phyloP scores from a whole-genome alignment of 306 rosid species.

The Cicer bijugum region DNA sequence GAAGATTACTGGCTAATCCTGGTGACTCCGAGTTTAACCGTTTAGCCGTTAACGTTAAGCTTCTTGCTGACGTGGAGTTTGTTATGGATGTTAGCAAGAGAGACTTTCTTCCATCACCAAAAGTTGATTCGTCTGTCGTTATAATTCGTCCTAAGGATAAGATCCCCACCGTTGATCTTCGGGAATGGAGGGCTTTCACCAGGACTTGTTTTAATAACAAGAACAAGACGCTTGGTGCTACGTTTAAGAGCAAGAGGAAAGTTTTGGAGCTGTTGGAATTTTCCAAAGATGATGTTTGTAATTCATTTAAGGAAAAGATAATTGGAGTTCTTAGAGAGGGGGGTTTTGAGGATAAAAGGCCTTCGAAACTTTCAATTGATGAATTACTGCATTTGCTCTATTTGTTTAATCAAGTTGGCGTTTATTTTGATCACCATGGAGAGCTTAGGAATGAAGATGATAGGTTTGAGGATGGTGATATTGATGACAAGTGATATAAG shows the following conservation, averaged over 20 bases:
- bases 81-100: constrained; percentile 86
- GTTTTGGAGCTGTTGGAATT: constrained; percentile 54
- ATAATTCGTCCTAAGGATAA: constrained; percentile 69
- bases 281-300: constrained; percentile 33
- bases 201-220: constrained; percentile 67
- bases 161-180: constrained; percentile 62
- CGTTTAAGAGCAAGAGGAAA: constrained; percentile 71
- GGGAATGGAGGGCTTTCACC: constrained; percentile 78
- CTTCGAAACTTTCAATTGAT: constrained; percentile 65
- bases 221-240: constrained; percentile 84
- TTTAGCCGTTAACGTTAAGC: constrained; percentile 76
- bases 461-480: constrained; percentile 28
- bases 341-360: constrained; percentile 72
- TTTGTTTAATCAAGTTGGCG: constrained; percentile 73
- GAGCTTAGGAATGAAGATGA: constrained; percentile 41
- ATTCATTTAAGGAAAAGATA: constrained; percentile 53
- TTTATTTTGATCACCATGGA: constrained; percentile 59
- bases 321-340: constrained; percentile 61
- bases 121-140: constrained; percentile 88
- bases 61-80: constrained; percentile 76
- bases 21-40: constrained; percentile 81
- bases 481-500: constrained; percentile 40
- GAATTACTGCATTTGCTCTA: constrained; percentile 66
- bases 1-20: constrained; percentile 73
- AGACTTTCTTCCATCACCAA: constrained; percentile 81